These are phyloP conservation scores for Cryptosporidium sp. DNA, from an alignment of 169 alveolate genomes.

Conservation along the genomic window DNA sequence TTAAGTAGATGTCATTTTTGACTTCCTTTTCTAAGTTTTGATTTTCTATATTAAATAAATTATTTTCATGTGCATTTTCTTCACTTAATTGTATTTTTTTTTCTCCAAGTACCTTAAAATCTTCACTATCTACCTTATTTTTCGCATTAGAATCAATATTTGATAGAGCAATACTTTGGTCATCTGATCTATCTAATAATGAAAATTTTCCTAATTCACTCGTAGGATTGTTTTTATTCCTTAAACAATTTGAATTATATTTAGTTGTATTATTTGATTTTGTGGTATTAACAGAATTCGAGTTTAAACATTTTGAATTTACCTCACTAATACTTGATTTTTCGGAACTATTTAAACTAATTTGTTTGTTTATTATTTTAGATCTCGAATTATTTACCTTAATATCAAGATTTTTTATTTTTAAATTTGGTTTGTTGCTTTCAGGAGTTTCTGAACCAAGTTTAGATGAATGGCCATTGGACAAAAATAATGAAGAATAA, in stretches of 20 bases:
- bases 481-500: conserved; percentile 20
- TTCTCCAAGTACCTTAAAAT: neutral
- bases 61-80: neutral
- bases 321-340: neutral
- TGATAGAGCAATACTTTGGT: neutral
- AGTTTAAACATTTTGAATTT: neutral
- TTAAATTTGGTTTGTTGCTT: neutral
- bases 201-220: no score
- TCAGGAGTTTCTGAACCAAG: neutral
- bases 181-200: neutral
- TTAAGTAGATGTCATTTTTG: conserved; percentile 6
- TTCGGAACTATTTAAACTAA: neutral
- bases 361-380: neutral
- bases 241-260: neutral
- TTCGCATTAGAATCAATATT: no score
- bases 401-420: neutral
- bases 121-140: neutral
- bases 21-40: neutral
- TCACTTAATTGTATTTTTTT: neutral
- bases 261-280: neutral
- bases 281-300: neutral
- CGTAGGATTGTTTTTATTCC: no score
- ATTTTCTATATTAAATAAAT: neutral
- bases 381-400: neutral
- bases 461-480: neutral